Base-by-base conservation (phyloP, 2,329 filamentous ascomycete genomes). In the Sarocladium brachiariae region DNA sequence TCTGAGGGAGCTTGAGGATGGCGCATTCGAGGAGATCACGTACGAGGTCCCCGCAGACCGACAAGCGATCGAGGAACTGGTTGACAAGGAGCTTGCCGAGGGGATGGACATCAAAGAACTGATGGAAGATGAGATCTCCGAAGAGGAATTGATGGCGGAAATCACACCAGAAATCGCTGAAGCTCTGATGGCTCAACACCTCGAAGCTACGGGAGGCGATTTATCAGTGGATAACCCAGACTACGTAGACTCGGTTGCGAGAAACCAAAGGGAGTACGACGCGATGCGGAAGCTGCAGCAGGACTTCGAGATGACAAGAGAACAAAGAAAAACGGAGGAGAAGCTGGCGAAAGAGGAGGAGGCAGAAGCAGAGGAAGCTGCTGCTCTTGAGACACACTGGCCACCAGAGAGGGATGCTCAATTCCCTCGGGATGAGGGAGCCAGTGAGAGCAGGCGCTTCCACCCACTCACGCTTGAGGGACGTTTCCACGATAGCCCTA, bases 391-490 rank as follows among this genome's bases (percentile, higher is more conserved):
- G 35, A 51, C 25, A 16, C 51, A 49, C 16, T 54, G 53, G 53
- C 53, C 53, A 7, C 51, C 51, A 51, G 63, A 55, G 63, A 57
- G 72, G 53, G 67, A 70, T 13, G 63, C 70, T 19, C 61, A 61
- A 2, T 31, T 47, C 4, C 30, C 27, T 27, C 66, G 70, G 10
- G 66, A 72, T 23, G 63, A 67, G 25, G 65, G 63, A 7, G 61
- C 65, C 6, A 62, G 58, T 2, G 61, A 69, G 51, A 51, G 53
- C 21, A 35, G 70, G 7, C 81, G 88, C 16, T 74, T 84, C 18
- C 93, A 97, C 65, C 83, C 84, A 2, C 74, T 89, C 52, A 95
- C 90, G 0, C 65, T 76, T 2, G 74, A 82, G 37, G 90, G 87
- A n/a, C 82, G 84, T 54, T 95, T 86, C 63, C 77, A 81, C 46